Evolutionary conservation across 108 stramenopile genomes (phyloP), one percentile per base, ranked within the genome.

Genomic region (Aurantiochytrium sp.): DNA sequence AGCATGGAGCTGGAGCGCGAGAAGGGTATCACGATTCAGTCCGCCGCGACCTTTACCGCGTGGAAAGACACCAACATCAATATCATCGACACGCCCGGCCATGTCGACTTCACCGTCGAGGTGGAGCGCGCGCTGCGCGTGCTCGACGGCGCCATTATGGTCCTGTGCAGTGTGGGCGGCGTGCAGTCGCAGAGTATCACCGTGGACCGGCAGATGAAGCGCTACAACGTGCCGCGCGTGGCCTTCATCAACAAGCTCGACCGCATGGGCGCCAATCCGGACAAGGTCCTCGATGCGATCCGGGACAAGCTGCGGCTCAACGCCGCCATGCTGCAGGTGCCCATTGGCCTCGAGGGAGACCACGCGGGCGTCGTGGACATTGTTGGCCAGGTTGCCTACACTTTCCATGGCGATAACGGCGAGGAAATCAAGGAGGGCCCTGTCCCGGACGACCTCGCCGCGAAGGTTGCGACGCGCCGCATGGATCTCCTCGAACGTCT

Each of bases 211-310:
- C 99, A 99, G 93, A 99, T 99, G 98, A 98, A 99, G 90, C 95
- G 97, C 41, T 99, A 99, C 92, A 96, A 97, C 54, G 97, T 99
- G 24, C 99, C 99, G 12, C 93, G 99, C 39, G 90, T 99, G 54
- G 99, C 98, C 19, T 99, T 98, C 91, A 94, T 99, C 86, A 99
- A 99, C 92, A 99, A 99, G 91, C 92, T 99, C 55, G 99, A 99
- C 91, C 93, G 99, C 81, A 93, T 95, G 89, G 99, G 99, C 21
- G 92, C 96, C 6, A 97, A 98, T 89, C 98, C 98, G 6, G 91
- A 88, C 85, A 94, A 94, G 90, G 97, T 98, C n/a, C 94, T 98
- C 69, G 91, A 36, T 4, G 89, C 86, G 4, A 32, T 90, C 12
- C 87, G 89, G 21, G 68, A 94, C 92, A 95, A 96, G 89, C 90